These are phyloP conservation scores for Aphanomyces cochlioides DNA, from an alignment of 352 stramenopile genomes.

Conservation along the genomic window DNA sequence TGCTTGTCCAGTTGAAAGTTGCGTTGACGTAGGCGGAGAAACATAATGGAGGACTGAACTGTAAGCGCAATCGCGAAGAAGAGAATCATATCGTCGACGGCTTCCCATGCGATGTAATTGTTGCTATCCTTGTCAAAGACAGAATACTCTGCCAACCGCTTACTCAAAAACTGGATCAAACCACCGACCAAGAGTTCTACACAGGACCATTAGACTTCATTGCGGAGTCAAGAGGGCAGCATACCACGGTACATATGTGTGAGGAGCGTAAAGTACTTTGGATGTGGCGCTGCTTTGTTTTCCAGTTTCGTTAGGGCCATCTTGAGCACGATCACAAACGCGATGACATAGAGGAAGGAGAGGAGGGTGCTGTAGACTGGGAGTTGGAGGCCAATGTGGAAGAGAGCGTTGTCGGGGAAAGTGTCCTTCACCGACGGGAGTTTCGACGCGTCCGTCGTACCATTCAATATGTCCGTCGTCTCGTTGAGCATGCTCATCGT, in stretches of 20 bases:
- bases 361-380: constrained; percentile 4
- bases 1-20: constrained; percentile 18
- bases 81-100: constrained; percentile 25
- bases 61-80: constrained; percentile 18
- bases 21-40: constrained; percentile 15
- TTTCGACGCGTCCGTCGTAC: neutral
- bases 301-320: neutral
- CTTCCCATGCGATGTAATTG: constrained; percentile 23
- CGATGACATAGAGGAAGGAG: constrained; percentile 12
- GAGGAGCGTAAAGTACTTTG: constrained; percentile 28
- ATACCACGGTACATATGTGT: constrained; percentile 22
- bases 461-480: neutral
- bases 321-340: constrained; percentile 19
- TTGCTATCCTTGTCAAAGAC: constrained; percentile 8
- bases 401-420: constrained; percentile 15
- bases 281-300: neutral
- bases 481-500: too few relatives aligned
- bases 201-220: neutral
- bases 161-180: constrained; percentile 22
- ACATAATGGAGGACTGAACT: constrained; percentile 23
- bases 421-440: neutral
- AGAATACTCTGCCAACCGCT: constrained; percentile 9
- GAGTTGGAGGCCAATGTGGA: constrained; percentile 18
- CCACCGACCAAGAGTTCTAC: constrained; percentile 24
- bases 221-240: neutral